Percentiles rank a stretch among this genome's conserved stretches.
Conservation (phyloP, 345 rosid genomes). For the Euphorbia tirucalli region DNA sequence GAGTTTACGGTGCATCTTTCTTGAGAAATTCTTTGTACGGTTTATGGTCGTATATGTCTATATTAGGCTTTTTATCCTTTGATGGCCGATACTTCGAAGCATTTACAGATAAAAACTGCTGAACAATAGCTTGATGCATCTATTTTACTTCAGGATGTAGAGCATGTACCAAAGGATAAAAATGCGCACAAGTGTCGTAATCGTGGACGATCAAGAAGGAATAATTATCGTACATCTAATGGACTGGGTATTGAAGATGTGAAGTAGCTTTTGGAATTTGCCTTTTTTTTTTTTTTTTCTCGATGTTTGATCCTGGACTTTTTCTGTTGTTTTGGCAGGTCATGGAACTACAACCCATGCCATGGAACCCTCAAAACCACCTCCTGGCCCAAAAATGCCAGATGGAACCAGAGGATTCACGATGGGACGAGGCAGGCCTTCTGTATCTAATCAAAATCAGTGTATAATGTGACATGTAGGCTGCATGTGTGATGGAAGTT, state of each 20-base stretch:
- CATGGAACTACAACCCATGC: slow-evolving; percentile 59
- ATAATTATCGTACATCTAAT: slow-evolving; percentile 44
- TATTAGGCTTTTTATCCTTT: no score
- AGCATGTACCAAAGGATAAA: slow-evolving; percentile 48
- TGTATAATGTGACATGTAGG: neutral
- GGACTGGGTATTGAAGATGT: slow-evolving; percentile 39
- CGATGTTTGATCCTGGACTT: neutral
- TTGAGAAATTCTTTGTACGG: no score
- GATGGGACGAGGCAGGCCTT: slow-evolving; percentile 83
- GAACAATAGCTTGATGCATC: neutral
- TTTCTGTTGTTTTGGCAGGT: slow-evolving; percentile 33
- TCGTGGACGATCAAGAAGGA: slow-evolving; percentile 53
- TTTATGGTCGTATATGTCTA: no score
- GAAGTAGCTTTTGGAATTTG: neutral
- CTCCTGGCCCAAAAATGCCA: slow-evolving; percentile 86
- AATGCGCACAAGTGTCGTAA: slow-evolving; percentile 50
- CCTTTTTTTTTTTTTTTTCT: neutral
- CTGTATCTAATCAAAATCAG: slow-evolving; percentile 21
- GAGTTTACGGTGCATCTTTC: no score
- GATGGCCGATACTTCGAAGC: neutral
- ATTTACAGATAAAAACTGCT: neutral
- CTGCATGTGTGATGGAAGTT: neutral
- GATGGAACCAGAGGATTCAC: slow-evolving; percentile 40
- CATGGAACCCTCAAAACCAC: slow-evolving; percentile 60
- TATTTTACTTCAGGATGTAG: slow-evolving; percentile 42